Conservation (phyloP, 129 eudicot species). For the Tagetes erecta region DNA sequence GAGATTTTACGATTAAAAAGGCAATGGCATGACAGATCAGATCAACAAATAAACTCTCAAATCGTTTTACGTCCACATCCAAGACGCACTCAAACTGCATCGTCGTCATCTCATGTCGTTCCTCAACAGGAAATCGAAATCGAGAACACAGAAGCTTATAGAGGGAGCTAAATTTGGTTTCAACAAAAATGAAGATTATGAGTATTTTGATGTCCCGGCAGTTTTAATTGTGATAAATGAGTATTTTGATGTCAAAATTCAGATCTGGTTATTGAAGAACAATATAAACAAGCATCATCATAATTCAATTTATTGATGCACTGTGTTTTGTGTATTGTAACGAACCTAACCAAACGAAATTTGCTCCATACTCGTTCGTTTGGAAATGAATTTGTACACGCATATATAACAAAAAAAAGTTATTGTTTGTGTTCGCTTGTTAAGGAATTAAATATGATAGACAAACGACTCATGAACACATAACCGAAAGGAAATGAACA, state of each 20-base stretch:
- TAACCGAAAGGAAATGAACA: too few species aligned
- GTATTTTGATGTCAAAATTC: neutral
- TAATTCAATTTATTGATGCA: slow-evolving; percentile 18
- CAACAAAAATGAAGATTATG: neutral
- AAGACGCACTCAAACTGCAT: slow-evolving; percentile 41
- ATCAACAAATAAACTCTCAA: slow-evolving; percentile 38
- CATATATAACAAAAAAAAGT: too few species aligned
- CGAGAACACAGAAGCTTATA: slow-evolving; percentile 40
- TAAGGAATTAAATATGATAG: too few species aligned
- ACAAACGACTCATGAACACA: too few species aligned
- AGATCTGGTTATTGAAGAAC: slow-evolving; percentile 24
- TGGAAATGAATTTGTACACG: too few species aligned
- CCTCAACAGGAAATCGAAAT: slow-evolving; percentile 34
- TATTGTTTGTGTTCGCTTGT: too few species aligned
- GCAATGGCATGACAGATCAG: slow-evolving; percentile 32
- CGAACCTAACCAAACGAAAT: too few species aligned
- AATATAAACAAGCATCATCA: slow-evolving; percentile 11
- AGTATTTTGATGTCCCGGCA: neutral
- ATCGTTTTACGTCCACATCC: slow-evolving; percentile 34
- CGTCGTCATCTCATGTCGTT: slow-evolving; percentile 15
- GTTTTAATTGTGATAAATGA: slow-evolving; percentile 22
- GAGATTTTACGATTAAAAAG: slow-evolving; percentile 68
- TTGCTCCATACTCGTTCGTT: too few species aligned
- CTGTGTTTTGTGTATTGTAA: neutral
- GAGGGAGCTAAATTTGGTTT: slow-evolving; percentile 22